These are phyloP conservation scores for Haplographium delicatum DNA, from an alignment of 495 filamentous ascomycete genomes.

Conservation along the genomic window DNA sequence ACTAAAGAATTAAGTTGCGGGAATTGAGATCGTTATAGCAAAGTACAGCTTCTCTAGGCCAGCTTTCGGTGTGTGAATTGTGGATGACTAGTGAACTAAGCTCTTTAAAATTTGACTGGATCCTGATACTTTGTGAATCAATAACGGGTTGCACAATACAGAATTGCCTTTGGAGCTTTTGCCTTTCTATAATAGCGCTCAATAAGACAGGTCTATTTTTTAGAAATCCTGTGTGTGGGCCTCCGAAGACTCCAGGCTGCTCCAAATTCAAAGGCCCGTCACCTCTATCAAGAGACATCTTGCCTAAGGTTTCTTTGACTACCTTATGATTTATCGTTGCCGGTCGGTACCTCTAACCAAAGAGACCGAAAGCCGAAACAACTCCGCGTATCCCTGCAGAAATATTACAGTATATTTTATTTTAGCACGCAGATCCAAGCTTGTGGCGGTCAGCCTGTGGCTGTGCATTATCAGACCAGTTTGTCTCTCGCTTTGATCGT, in stretches of 20 bases:
- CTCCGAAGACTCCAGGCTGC: slow-evolving; percentile 6
- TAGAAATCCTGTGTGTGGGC: slow-evolving; percentile 18
- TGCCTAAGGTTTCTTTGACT: too few species aligned
- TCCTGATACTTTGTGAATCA: not conserved
- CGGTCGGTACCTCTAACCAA: too few species aligned
- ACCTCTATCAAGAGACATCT: too few species aligned
- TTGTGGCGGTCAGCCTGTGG: too few species aligned
- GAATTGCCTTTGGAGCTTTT: slow-evolving; percentile 11
- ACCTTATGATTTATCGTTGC: too few species aligned
- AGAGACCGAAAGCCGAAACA: too few species aligned
- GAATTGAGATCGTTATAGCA: slow-evolving; percentile 26
- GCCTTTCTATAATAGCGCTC: slow-evolving; percentile 11
- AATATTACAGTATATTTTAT: too few species aligned
- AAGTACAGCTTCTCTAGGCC: slow-evolving; percentile 20
- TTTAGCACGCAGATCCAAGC: too few species aligned
- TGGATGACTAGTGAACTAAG: slow-evolving; percentile 13
- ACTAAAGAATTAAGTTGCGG: slow-evolving; percentile 20
- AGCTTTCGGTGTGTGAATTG: slow-evolving; percentile 13
- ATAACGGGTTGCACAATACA: slow-evolving; percentile 5
- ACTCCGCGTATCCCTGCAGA: too few species aligned
- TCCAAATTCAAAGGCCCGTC: too few species aligned
- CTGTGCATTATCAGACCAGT: too few species aligned
- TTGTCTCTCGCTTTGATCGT: too few species aligned
- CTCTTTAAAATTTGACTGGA: slow-evolving; percentile 13
- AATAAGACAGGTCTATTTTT: slow-evolving; percentile 2